Percentiles rank a stretch among this genome's conserved stretches.
These are phyloP conservation scores for Angomonas ambiguus DNA, from an alignment of 208 protist species.

Conservation along the genomic window DNA sequence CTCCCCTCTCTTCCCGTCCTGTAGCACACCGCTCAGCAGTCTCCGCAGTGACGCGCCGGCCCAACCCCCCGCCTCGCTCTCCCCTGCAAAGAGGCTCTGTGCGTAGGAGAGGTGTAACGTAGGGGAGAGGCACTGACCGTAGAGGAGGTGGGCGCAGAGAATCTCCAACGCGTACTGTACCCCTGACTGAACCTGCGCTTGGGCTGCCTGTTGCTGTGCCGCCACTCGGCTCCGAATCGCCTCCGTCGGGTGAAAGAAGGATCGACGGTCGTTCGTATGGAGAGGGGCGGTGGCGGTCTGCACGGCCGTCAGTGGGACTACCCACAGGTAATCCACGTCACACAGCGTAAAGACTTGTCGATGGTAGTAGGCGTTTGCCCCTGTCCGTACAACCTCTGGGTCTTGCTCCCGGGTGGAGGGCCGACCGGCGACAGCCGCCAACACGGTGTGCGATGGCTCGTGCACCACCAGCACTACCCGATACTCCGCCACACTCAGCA, in stretches of 20 bases:
- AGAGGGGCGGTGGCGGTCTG: constrained; percentile 1
- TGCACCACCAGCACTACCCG: constrained; percentile 37
- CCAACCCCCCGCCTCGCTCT: background rate
- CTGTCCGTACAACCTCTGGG: constrained; percentile 30
- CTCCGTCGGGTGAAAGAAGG: no score
- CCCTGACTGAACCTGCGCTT: no score
- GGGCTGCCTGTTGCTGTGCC: no score
- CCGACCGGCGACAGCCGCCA: constrained; percentile 39
- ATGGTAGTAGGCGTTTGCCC: constrained; percentile 18
- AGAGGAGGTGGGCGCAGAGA: constrained; percentile 46
- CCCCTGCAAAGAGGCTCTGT: background rate
- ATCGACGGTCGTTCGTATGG: background rate
- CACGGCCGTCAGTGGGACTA: no score
- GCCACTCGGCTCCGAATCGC: no score
- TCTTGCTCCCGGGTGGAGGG: constrained; percentile 46
- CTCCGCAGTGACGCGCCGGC: background rate
- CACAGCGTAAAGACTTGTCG: constrained; percentile 32
- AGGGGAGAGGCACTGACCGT: constrained; percentile 42
- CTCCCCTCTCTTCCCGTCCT: background rate
- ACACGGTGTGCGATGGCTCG: constrained; percentile 15
- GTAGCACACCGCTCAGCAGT: no score
- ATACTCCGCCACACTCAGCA: constrained; percentile 19
- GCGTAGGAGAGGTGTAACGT: constrained; percentile 52
- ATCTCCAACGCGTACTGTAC: constrained; percentile 19
- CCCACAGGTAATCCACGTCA: constrained; percentile 56